Base-by-base conservation (phyloP, 1,284 basidiomycete genomes). In the Tetrapyrgos nigripes region DNA sequence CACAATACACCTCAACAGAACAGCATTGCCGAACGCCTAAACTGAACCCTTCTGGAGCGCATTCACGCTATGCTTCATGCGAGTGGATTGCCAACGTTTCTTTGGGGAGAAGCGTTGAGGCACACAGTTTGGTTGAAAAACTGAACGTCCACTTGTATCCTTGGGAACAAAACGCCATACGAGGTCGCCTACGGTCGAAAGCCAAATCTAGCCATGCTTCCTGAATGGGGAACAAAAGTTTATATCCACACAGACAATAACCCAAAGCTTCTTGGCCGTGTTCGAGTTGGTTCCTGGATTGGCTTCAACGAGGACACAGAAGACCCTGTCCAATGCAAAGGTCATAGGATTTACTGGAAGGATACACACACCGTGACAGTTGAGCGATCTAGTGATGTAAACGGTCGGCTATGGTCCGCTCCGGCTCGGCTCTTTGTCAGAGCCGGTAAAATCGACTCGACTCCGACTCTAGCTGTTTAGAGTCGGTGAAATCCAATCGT, bases 1-100 rank as follows among this genome's bases (percentile, higher is more conserved):
- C 73, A 74, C 44, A 67, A 77, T 57, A 68, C 70, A 9, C 66
- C 70, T n/a, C 51, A 69, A 59, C 55, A 70, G 13, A 75, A 77
- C 46, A 71, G 77, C 10, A 58, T 70, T 1, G 62, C 68, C 1
- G 69, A 77, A 60, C 57, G 65, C 2, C 53, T 69, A 9, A 73
- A 75, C 53, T 57, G 66, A 2, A 72, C 67, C 0, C 58, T 70
- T 1, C 57, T 63, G 1, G 64, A 69, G 29, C 60, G 59, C 21
- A 57, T 61, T 8, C 51, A 67, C 1, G 59, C 64, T 0, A 62
- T 69, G 54, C 61, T 70, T 1, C n/a, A n/a, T n/a, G n/a, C n/a
- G n/a, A n/a, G n/a, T n/a, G n/a, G n/a, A n/a, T n/a, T n/a, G n/a
- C n/a, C 14, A 50, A 61, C 61, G 19, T 49, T 31, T 1, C 63